Evolutionary conservation across 192 early-diverging fungal species (phyloP).

Genomic region (Mortierella claussenii): DNA sequence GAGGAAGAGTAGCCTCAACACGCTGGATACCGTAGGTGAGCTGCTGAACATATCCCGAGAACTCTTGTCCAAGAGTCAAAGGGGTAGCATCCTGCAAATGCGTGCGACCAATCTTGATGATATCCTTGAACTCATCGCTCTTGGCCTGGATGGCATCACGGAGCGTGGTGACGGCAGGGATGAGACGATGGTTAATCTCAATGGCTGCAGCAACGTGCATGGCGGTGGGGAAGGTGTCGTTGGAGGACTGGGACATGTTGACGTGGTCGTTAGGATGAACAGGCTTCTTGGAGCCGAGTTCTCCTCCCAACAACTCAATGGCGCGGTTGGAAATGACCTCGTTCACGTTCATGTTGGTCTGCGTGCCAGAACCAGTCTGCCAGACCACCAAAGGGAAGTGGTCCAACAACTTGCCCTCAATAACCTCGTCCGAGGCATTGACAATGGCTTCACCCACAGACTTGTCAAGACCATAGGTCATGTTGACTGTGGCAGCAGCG

Average conservation of each 20-base stretch:
- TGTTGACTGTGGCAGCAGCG: conserved; percentile 94
- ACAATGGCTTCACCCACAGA: conserved; percentile 90
- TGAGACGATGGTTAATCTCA: conserved; percentile 83
- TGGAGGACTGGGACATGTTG: conserved; percentile 98
- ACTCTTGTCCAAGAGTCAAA: conserved; percentile 97
- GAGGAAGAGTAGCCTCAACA: conserved; percentile 82
- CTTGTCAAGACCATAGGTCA: conserved; percentile 86
- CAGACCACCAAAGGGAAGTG: conserved; percentile 99
- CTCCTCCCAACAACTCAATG: conserved; percentile 91
- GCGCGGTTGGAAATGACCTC: conserved; percentile 99
- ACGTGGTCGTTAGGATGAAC: conserved; percentile 99
- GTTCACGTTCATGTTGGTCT: conserved; percentile 99
- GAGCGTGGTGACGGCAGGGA: conserved; percentile 87
- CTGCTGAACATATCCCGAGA: conserved; percentile 97
- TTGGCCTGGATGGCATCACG: conserved; percentile 83
- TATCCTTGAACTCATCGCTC: conserved; percentile 85
- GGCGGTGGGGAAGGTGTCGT: conserved; percentile 99
- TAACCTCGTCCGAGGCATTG: conserved; percentile 91
- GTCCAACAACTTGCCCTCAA: conserved; percentile 89
- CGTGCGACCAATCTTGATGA: conserved; percentile 99
- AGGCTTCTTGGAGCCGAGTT: conserved; percentile 92
- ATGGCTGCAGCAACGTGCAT: conserved; percentile 98
- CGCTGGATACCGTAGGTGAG: conserved; percentile 90
- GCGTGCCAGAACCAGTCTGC: conserved; percentile 98
- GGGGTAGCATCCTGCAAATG: conserved; percentile 99